These are phyloP conservation scores for Fusarium praegraminearum DNA, from an alignment of 2,329 filamentous ascomycete species.

Conservation along the genomic window DNA sequence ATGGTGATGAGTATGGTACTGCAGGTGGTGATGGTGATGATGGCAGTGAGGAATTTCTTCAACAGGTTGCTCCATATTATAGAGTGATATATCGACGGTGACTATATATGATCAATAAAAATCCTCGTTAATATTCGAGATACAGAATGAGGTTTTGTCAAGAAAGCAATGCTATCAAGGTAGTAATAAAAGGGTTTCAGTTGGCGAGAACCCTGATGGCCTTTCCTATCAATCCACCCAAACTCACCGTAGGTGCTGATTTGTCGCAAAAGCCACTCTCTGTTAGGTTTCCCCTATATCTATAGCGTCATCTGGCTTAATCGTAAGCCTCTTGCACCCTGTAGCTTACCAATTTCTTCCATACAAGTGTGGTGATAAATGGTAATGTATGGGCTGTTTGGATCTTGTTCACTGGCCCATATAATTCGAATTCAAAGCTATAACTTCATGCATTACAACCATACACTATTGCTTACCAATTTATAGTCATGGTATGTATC, in stretches of 20 bases:
- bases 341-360: background rate
- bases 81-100: background rate
- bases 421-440: no score
- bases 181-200: conserved; percentile 15
- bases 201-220: conserved; percentile 8
- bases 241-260: background rate
- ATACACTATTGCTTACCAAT: background rate
- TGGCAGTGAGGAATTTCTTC: conserved; percentile 32
- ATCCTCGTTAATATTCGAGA: no score
- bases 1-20: conserved; percentile 42
- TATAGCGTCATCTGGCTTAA: background rate
- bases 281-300: background rate
- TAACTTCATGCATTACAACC: background rate
- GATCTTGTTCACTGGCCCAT: background rate
- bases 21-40: conserved; percentile 42
- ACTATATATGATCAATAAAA: background rate
- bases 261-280: background rate
- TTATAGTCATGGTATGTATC: no score
- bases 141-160: background rate
- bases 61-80: conserved; percentile 18
- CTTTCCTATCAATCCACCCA: conserved; percentile 5
- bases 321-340: background rate
- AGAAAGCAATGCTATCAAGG: background rate
- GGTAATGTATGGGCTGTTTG: no score
- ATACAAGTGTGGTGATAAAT: background rate